phyloP scores from a whole-genome alignment of 495 filamentous ascomycete species.

The Neurospora tetraspora region DNA sequence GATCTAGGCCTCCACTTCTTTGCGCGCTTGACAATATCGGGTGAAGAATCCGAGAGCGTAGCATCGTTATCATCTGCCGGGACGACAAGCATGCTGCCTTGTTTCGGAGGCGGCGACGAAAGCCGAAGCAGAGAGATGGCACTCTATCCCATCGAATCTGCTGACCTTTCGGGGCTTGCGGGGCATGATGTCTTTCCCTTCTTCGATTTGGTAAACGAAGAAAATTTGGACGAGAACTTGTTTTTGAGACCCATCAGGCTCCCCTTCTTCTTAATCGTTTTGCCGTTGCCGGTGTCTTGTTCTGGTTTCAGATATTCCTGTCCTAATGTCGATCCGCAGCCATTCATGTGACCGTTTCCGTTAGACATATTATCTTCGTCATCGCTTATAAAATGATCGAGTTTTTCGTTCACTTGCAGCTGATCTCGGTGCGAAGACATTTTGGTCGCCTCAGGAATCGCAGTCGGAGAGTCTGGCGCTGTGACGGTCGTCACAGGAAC shows the following conservation, averaged over 20 bases:
- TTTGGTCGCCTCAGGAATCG: constrained; percentile 15
- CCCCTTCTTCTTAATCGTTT: constrained; percentile 36
- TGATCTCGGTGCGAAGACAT: not conserved
- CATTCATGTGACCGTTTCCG: constrained; percentile 2
- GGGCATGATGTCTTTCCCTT: not conserved
- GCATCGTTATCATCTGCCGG: not conserved
- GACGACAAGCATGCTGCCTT: not conserved
- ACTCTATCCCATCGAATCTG: not conserved
- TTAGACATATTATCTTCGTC: not conserved
- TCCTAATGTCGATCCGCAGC: not conserved
- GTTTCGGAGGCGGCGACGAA: not conserved
- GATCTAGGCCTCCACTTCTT: not conserved
- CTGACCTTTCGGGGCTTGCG: not conserved
- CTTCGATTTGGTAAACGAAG: not conserved
- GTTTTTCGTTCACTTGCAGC: not conserved
- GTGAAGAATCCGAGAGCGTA: not conserved
- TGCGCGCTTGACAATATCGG: not conserved
- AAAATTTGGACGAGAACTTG: not conserved
- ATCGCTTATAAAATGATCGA: not conserved
- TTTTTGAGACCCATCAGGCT: constrained; percentile 25
- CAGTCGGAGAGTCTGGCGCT: constrained; percentile 25
- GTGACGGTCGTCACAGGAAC: constrained; percentile 29
- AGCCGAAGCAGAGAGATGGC: not conserved
- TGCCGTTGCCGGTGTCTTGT: constrained; percentile 10
- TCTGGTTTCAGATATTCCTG: not conserved